Percentiles rank a stretch among this genome's conserved stretches.
Evolutionary conservation across 768 basidiomycete genomes (phyloP).

Genomic region (Lactarius sanguifluus): DNA sequence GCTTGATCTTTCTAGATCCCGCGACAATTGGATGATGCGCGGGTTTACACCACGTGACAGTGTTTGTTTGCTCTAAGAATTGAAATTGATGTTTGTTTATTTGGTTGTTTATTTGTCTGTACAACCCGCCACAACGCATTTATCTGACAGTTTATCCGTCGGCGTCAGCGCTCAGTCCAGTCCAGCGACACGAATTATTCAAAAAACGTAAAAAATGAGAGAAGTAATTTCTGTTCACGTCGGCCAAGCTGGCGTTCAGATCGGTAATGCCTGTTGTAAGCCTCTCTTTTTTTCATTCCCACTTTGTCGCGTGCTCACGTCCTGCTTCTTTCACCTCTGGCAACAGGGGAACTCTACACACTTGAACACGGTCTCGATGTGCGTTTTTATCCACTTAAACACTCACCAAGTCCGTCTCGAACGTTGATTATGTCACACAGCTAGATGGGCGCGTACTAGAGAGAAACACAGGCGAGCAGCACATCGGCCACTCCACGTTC

Average conservation of each 20-base stretch:
- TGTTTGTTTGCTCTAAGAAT: not conserved
- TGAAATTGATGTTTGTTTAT: not conserved
- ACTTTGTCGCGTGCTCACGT: constrained; percentile 31
- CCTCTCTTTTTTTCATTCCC: constrained; percentile 29
- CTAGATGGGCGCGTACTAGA: constrained; percentile 85
- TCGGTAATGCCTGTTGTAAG: constrained; percentile 95
- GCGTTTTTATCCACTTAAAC: constrained; percentile 37
- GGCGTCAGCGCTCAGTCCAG: constrained; percentile 7
- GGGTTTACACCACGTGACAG: no score
- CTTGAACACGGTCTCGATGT: constrained; percentile 96
- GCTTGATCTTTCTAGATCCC: no score
- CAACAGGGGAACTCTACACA: constrained; percentile 93
- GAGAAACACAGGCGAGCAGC: constrained; percentile 61
- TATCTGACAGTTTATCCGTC: not conserved
- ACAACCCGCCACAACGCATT: not conserved
- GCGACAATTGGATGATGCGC: no score
- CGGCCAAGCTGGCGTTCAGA: constrained; percentile 95
- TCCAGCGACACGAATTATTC: not conserved
- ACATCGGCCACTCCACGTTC: constrained; percentile 95
- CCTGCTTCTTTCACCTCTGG: constrained; percentile 12
- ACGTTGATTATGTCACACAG: constrained; percentile 42
- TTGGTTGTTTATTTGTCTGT: constrained; percentile 12
- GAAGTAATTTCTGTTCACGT: constrained; percentile 97
- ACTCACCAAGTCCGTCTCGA: not conserved
- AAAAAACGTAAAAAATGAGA: constrained; percentile 52